A percentile compares a stretch with the other conserved stretches of the same genome.
Conservation (phyloP, 1,284 basidiomycete species). For the Butyriboletus appendiculatus region DNA sequence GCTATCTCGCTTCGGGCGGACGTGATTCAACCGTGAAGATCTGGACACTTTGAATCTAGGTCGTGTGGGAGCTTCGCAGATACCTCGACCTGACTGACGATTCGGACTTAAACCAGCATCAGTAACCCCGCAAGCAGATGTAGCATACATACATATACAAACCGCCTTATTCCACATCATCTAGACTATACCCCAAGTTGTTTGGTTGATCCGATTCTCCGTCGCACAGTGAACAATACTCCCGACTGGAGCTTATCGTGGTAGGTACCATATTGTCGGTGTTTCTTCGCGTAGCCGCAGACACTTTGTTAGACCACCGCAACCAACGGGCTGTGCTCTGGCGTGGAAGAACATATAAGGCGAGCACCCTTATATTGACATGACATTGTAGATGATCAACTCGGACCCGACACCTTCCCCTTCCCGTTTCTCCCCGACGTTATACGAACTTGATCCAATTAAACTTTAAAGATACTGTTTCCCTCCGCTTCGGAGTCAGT, state of each 20-base stretch:
- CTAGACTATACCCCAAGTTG: background rate
- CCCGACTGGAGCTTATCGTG: background rate
- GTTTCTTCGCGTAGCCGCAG: background rate
- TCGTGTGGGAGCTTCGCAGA: conserved; percentile 5
- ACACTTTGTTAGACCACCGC: background rate
- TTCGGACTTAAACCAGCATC: conserved; percentile 23
- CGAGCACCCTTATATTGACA: background rate
- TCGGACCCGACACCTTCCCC: background rate
- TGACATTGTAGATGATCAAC: background rate
- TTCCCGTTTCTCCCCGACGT: background rate
- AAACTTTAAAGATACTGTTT: background rate
- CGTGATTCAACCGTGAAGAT: conserved; percentile 90
- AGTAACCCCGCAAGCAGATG: conserved; percentile 20
- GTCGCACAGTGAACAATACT: no score
- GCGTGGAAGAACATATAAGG: background rate
- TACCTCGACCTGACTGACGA: conserved; percentile 19
- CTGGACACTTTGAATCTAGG: conserved; percentile 81
- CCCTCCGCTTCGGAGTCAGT: background rate
- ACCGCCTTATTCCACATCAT: conserved; percentile 12
- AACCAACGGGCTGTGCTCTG: background rate
- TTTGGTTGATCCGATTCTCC: background rate
- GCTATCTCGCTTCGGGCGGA: conserved; percentile 91
- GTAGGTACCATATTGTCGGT: background rate
- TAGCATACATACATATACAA: conserved; percentile 21
- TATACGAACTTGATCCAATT: background rate